A percentile compares a stretch with the other conserved stretches of the same genome.
Evolutionary conservation across 495 filamentous ascomycete genomes (phyloP).

Genomic region (Daldinia loculata): DNA sequence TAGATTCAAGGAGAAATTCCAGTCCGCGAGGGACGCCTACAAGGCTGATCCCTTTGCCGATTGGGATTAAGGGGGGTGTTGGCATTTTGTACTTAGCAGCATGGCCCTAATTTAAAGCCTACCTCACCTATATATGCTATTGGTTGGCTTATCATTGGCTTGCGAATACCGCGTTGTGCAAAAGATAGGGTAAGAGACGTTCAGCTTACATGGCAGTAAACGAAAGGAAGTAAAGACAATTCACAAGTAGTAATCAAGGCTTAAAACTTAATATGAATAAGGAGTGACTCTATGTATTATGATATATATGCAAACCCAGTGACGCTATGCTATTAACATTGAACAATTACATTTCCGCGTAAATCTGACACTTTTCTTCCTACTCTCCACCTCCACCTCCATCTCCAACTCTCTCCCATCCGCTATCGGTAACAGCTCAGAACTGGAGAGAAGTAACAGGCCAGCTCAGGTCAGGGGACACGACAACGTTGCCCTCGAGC

Average conservation of each 20-base stretch:
- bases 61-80: neutral
- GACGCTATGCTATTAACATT: constrained; percentile 1
- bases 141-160: neutral
- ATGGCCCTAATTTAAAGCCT: neutral
- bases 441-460: constrained; percentile 52
- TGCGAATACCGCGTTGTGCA: no score
- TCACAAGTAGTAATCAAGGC: neutral
- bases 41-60: constrained; percentile 26
- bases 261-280: neutral
- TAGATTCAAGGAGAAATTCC: constrained; percentile 12
- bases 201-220: neutral
- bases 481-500: constrained; percentile 50
- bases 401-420: neutral
- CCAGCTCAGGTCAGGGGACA: constrained; percentile 54
- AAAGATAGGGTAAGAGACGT: neutral
- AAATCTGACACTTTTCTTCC: neutral
- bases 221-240: neutral
- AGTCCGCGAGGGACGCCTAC: constrained; percentile 11
- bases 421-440: constrained; percentile 30
- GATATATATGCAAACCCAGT: neutral
- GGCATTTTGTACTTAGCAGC: neutral
- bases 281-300: neutral
- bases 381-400: neutral
- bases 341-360: neutral
- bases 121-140: neutral